Evolutionary conservation across 2,329 filamentous ascomycete species (phyloP), one percentile per base, ranked within the genome.

Genomic region (Penicillium sp.): DNA sequence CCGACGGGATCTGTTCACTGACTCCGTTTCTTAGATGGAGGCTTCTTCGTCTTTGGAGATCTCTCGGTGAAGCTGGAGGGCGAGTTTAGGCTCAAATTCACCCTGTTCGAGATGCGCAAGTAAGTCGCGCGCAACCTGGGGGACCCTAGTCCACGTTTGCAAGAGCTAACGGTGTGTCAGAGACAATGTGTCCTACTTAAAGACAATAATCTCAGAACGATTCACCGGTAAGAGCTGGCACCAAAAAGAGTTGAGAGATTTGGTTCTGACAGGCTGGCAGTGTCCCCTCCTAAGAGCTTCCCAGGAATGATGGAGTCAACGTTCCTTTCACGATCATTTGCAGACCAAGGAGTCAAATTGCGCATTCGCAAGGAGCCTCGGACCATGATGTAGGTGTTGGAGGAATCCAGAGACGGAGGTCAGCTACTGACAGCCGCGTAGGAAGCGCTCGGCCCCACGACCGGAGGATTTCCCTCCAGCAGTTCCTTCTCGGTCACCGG

Each of bases 41-140:
- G 87, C 1, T 95, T 92, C 75, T 96, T 96, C 67, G 87, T 96
- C n/a, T 96, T 95, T 72, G 89, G 89, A 5, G 91, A 96, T 71
- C 79, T 96, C 21, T 94, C 90, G 0, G 86, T 93, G 56, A 88
- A 88, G 68, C 79, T 86, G 22, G 84, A 89, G 64, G 92, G 92
- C 29, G 80, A 79, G 18, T 93, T 86, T 68, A 81, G 87, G 34
- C 80, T 96, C 38, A 83, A 86, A 52, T 96, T 96, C 69, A 88
- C 84, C 46, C 80, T 96, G 13, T 92, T 88, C 71, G 89, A 92
- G 71, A 84, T 90, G 75, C 79, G 77, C 63, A 84, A 83, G 80
- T 84, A 71, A 63, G 79, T 61, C 42, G 49, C 45, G 44, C 45
- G 43, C 52, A 54, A 50, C 44, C 49, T 44, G 47, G 40, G 39